These are phyloP conservation scores for Crucihimalaya himalaica DNA, from an alignment of 345 rosid species.

Conservation along the genomic window DNA sequence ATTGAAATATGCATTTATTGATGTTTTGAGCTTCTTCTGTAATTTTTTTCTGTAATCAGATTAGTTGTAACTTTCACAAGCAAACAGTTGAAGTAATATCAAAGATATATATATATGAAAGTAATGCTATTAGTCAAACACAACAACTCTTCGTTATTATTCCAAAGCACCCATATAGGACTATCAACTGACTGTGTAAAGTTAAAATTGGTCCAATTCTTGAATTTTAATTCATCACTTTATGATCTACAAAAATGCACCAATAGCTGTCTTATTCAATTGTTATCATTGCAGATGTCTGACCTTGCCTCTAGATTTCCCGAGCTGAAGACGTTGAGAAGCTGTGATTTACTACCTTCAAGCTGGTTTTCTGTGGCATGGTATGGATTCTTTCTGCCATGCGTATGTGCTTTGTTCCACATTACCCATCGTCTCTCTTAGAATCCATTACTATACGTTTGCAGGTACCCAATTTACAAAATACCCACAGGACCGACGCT, in stretches of 20 bases:
- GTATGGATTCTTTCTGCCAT: slow-evolving; percentile 41
- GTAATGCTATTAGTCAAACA: slow-evolving; percentile 4
- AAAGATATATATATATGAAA: neutral
- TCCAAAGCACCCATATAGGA: neutral
- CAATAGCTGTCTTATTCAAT: neutral
- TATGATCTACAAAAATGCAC: neutral
- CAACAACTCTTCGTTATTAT: slow-evolving; percentile 7
- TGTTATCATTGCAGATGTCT: slow-evolving; percentile 52
- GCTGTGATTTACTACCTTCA: slow-evolving; percentile 67
- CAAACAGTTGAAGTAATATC: slow-evolving; percentile 13
- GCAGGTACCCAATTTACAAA: slow-evolving; percentile 88
- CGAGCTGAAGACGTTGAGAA: slow-evolving; percentile 61
- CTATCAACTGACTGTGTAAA: neutral
- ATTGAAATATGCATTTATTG: slow-evolving; percentile 4
- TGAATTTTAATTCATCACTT: neutral
- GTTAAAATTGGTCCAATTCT: neutral
- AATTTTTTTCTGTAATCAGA: neutral
- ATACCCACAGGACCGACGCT: slow-evolving; percentile 89
- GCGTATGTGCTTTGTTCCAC: neutral
- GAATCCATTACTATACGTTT: slow-evolving; percentile 17
- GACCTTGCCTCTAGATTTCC: slow-evolving; percentile 69
- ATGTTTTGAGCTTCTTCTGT: slow-evolving; percentile 21
- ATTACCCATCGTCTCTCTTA: neutral
- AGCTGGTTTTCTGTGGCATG: slow-evolving; percentile 99
- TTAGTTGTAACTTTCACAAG: slow-evolving; percentile 1